Conservation (phyloP, 495 filamentous ascomycete genomes). For the Neurospora tetrasperma region DNA sequence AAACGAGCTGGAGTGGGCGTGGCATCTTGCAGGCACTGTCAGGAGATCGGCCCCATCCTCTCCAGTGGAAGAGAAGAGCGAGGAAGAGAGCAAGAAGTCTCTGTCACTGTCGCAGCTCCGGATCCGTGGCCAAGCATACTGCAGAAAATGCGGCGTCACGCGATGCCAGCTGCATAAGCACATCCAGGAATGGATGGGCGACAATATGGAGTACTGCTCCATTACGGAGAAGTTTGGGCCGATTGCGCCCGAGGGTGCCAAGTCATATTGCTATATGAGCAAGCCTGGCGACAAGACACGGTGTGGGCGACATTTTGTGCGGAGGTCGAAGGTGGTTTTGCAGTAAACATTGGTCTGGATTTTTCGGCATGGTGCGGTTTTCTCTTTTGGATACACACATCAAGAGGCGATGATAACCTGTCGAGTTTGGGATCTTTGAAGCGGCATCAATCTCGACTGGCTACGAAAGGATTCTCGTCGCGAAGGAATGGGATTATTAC, state of each 20-base stretch:
- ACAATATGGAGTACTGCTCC: slow-evolving; percentile 38
- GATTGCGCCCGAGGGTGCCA: slow-evolving; percentile 25
- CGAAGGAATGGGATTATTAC: not conserved
- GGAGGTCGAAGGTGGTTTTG: slow-evolving; percentile 17
- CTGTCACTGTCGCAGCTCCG: slow-evolving; percentile 25
- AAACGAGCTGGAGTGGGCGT: slow-evolving; percentile 46
- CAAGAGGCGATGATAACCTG: not conserved
- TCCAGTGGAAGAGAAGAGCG: not conserved
- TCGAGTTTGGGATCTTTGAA: not conserved
- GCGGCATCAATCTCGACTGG: not conserved
- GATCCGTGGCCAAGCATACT: slow-evolving; percentile 36
- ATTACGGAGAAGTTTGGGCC: slow-evolving; percentile 41
- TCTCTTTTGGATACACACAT: not conserved
- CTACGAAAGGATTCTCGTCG: not conserved
- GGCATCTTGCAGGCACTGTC: slow-evolving; percentile 36
- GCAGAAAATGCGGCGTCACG: slow-evolving; percentile 41
- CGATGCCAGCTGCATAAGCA: slow-evolving; percentile 46
- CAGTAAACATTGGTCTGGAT: slow-evolving; percentile 4
- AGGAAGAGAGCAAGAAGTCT: slow-evolving; percentile 8
- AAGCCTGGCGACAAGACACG: slow-evolving; percentile 36
- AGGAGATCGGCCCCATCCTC: slow-evolving; percentile 5
- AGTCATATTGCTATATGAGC: slow-evolving; percentile 36
- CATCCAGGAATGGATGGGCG: slow-evolving; percentile 42
- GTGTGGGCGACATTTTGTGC: slow-evolving; percentile 37
- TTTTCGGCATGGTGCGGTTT: not conserved